A percentile compares a stretch with the other conserved stretches of the same genome.
phyloP scores from a whole-genome alignment of 1,139 yeast species.

The Hyphopichia fennica region DNA sequence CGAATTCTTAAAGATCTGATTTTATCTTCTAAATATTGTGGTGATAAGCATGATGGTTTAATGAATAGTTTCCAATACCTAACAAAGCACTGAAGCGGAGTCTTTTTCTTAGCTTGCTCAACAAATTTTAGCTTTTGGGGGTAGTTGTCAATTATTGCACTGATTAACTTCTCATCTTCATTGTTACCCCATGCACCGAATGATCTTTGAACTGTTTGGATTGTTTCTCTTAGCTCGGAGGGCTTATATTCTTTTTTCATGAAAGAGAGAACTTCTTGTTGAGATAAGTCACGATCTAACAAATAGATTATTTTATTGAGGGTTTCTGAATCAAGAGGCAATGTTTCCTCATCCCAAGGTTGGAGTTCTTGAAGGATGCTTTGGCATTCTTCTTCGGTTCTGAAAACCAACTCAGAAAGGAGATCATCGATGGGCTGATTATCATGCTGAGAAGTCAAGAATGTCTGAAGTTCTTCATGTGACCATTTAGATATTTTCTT shows the following conservation, averaged over 20 bases:
- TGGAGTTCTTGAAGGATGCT: background rate
- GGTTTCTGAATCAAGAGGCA: background rate
- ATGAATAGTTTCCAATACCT: conserved; percentile 1
- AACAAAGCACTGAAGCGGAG: background rate
- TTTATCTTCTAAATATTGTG: background rate
- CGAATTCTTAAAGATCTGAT: background rate
- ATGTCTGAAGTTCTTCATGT: background rate
- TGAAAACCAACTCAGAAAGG: background rate
- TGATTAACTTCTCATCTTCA: background rate
- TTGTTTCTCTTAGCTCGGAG: background rate
- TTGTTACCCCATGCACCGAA: background rate
- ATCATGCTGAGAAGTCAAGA: background rate
- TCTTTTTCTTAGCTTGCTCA: background rate
- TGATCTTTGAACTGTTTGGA: background rate
- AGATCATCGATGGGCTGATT: background rate
- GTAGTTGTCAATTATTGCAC: background rate
- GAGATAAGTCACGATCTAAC: background rate
- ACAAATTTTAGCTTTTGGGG: background rate
- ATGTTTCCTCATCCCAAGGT: background rate
- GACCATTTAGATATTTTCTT: background rate
- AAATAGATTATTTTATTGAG: background rate
- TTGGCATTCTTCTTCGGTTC: background rate
- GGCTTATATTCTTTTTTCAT: background rate
- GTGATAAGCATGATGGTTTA: background rate
- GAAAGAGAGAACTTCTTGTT: background rate